These are phyloP conservation scores for Coemansia aciculifera DNA, from an alignment of 192 early-diverging fungal genomes.

Conservation along the genomic window DNA sequence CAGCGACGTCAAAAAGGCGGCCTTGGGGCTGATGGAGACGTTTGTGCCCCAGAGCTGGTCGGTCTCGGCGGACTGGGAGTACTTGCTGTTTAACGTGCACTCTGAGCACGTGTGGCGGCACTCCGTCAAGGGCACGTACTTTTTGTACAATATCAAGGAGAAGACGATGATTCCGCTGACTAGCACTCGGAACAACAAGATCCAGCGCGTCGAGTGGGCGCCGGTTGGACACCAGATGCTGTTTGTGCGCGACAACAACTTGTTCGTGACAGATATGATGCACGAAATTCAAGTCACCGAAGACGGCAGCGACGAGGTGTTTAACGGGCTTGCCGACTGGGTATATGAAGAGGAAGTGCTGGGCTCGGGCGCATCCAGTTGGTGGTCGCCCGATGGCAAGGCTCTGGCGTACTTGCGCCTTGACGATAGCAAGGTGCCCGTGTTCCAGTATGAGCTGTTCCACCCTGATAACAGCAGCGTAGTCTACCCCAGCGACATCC, in stretches of 20 bases:
- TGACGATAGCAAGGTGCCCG: constrained; percentile 80
- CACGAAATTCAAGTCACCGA: constrained; percentile 75
- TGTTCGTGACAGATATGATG: constrained; percentile 74
- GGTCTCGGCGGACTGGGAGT: constrained; percentile 78
- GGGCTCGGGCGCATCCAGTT: constrained; percentile 63
- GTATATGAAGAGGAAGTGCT: constrained; percentile 97
- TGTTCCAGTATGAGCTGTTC: constrained; percentile 74
- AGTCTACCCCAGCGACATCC: constrained; percentile 69
- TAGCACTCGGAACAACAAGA: constrained; percentile 40
- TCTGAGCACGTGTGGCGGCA: constrained; percentile 76
- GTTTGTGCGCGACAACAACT: constrained; percentile 86
- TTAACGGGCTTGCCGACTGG: constrained; percentile 98
- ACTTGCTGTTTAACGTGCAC: constrained; percentile 72
- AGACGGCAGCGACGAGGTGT: constrained; percentile 77
- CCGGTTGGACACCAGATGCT: constrained; percentile 75
- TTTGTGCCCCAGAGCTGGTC: constrained; percentile 56
- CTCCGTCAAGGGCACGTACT: constrained; percentile 79
- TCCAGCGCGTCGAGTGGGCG: constrained; percentile 75
- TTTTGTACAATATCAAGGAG: constrained; percentile 68
- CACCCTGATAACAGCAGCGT: constrained; percentile 59
- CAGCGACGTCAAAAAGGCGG: constrained; percentile 30
- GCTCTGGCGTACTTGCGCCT: constrained; percentile 82
- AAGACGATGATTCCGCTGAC: constrained; percentile 63
- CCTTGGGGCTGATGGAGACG: constrained; percentile 17
- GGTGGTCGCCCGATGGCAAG: constrained; percentile 85